Evolutionary conservation across 2,329 filamentous ascomycete genomes (phyloP).

Genomic region (Trichoderma breve): DNA sequence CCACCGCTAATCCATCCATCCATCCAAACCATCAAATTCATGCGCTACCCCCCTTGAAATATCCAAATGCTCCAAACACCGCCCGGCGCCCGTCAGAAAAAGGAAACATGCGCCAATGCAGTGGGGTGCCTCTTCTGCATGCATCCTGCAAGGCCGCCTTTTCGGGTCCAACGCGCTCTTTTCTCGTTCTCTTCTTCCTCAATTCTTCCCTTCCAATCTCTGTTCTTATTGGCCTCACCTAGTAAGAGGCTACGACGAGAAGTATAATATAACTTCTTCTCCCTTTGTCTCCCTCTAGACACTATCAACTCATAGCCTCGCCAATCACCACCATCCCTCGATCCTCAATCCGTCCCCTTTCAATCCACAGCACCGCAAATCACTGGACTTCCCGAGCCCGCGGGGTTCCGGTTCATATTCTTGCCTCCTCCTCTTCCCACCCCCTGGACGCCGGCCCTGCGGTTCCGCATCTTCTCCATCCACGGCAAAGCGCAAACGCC

Average conservation of each 20-base stretch:
- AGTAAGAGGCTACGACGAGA: background rate
- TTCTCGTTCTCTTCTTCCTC: background rate
- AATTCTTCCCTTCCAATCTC: background rate
- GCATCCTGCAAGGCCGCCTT: slow-evolving; percentile 9
- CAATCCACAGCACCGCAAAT: background rate
- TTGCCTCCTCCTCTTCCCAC: background rate
- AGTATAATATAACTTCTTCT: background rate
- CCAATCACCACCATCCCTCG: background rate
- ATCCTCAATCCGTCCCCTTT: background rate
- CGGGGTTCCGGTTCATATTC: background rate
- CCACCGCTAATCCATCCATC: too few relatives aligned
- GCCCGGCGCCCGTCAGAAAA: slow-evolving; percentile 7
- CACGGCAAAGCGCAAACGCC: background rate
- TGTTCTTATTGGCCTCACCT: background rate
- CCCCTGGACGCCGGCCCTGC: background rate
- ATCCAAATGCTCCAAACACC: background rate
- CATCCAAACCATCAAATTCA: background rate
- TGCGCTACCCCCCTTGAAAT: background rate
- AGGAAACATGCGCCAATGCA: background rate
- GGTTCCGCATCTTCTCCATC: slow-evolving; percentile 5
- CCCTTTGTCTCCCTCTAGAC: background rate
- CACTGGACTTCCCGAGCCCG: slow-evolving; percentile 8
- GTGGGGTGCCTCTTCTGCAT: slow-evolving; percentile 5
- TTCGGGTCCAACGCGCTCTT: background rate
- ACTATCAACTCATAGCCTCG: background rate